Percentiles rank a stretch among this genome's conserved stretches.
Conservation (phyloP, 2,329 filamentous ascomycete species). For the Fusarium algeriense region DNA sequence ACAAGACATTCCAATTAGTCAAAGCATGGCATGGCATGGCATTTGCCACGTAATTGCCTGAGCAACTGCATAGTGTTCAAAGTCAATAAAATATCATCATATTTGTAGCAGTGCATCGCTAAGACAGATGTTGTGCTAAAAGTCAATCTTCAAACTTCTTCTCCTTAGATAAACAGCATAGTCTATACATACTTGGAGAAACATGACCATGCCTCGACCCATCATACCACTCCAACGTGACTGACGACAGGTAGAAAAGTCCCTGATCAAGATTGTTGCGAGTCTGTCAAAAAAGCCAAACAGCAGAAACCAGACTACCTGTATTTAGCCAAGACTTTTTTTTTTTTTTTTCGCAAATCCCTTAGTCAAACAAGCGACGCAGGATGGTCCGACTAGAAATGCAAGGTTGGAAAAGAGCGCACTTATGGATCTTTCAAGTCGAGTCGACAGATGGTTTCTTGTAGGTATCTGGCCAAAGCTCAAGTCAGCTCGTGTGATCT, state of each 20-base stretch:
- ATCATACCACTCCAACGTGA: not conserved
- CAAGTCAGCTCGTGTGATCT: slow-evolving; percentile 14
- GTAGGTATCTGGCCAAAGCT: slow-evolving; percentile 10
- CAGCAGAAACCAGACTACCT: slow-evolving; percentile 30
- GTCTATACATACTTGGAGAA: not conserved
- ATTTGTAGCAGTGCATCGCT: not conserved
- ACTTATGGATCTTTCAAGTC: slow-evolving; percentile 11
- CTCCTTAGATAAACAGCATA: not conserved
- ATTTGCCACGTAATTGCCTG: not conserved
- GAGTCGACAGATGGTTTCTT: slow-evolving; percentile 1
- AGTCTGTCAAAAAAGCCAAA: not conserved
- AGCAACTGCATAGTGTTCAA: not conserved
- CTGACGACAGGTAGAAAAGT: not conserved
- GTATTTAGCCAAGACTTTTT: slow-evolving; percentile 27
- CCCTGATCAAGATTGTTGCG: not conserved
- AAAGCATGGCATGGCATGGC: not conserved
- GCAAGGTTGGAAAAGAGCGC: slow-evolving; percentile 14
- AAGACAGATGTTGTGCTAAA: not conserved
- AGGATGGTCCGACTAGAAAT: slow-evolving; percentile 25
- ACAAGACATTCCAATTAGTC: not conserved
- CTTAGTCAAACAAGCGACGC: slow-evolving; percentile 18
- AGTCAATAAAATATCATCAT: not conserved
- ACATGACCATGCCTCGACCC: not conserved
- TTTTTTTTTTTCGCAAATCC: slow-evolving; percentile 7
- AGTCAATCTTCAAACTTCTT: not conserved